A percentile compares a stretch with the other conserved stretches of the same genome.
These are phyloP conservation scores for Ashbya aceris DNA, from an alignment of 1,139 yeast genomes.

Conservation along the genomic window DNA sequence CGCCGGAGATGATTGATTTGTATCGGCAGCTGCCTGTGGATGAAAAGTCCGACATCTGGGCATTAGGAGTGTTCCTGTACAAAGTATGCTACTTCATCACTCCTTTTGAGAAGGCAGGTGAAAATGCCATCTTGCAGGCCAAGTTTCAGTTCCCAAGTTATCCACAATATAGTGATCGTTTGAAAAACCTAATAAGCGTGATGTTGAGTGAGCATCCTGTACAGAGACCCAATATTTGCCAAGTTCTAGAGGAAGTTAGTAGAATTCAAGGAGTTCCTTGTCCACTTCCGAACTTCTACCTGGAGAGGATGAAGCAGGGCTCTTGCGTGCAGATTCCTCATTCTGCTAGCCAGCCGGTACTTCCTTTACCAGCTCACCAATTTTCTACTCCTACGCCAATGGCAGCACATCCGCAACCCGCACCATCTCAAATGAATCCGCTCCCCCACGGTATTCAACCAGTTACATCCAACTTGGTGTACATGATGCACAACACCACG, in stretches of 20 bases:
- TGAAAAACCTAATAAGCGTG: constrained; percentile 51
- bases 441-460: too few species aligned
- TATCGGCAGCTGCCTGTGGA: constrained; percentile 59
- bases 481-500: too few species aligned
- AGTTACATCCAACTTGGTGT: too few species aligned
- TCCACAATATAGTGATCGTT: constrained; percentile 39
- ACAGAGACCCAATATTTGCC: constrained; percentile 62
- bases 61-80: constrained; percentile 67
- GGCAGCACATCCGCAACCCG: not conserved
- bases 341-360: constrained; percentile 7
- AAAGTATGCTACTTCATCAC: constrained; percentile 73
- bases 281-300: constrained; percentile 36
- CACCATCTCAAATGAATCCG: too few species aligned
- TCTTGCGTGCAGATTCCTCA: not conserved
- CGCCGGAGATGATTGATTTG: constrained; percentile 77
- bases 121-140: constrained; percentile 62
- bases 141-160: constrained; percentile 47
- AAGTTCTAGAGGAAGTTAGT: constrained; percentile 57
- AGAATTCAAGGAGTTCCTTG: constrained; percentile 46
- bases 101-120: constrained; percentile 70
- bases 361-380: not conserved
- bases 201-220: constrained; percentile 62
- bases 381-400: not conserved
- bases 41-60: constrained; percentile 78
- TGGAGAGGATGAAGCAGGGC: constrained; percentile 14